These are phyloP conservation scores for Collariella sp. DNA, from an alignment of 495 filamentous ascomycete species.

Conservation along the genomic window DNA sequence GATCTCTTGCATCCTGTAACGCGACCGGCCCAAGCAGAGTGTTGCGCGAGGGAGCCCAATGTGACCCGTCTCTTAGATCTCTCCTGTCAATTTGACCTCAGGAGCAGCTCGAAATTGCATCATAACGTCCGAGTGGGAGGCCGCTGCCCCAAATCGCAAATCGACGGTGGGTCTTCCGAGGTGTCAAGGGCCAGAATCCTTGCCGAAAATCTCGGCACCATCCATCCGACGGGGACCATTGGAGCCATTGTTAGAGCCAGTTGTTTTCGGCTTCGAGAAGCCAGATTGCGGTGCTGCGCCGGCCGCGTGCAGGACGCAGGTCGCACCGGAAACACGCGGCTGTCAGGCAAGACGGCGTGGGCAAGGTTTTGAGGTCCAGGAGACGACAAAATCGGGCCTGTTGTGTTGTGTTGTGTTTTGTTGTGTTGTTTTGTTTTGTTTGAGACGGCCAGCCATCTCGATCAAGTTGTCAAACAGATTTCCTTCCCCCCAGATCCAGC, in stretches of 20 bases:
- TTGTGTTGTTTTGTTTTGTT: too few relatives aligned
- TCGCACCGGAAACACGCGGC: background rate
- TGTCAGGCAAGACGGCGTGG: too few relatives aligned
- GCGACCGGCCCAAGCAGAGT: background rate
- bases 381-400: too few relatives aligned
- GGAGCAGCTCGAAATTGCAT: conserved; percentile 2
- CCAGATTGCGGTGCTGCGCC: background rate
- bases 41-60: background rate
- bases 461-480: background rate
- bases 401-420: too few relatives aligned
- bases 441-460: background rate
- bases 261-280: conserved; percentile 1
- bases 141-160: too few relatives aligned
- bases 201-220: conserved; percentile 8
- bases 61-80: too few relatives aligned
- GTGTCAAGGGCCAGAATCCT: conserved; percentile 9
- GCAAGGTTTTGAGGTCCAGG: too few relatives aligned
- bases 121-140: background rate
- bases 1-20: too few relatives aligned
- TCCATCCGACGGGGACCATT: background rate
- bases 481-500: background rate
- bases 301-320: background rate
- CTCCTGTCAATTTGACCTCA: background rate
- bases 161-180: too few relatives aligned
- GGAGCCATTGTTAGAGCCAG: too few relatives aligned